Conservation (phyloP, 2,329 filamentous ascomycete species). For the Aspergillus udagawae region DNA sequence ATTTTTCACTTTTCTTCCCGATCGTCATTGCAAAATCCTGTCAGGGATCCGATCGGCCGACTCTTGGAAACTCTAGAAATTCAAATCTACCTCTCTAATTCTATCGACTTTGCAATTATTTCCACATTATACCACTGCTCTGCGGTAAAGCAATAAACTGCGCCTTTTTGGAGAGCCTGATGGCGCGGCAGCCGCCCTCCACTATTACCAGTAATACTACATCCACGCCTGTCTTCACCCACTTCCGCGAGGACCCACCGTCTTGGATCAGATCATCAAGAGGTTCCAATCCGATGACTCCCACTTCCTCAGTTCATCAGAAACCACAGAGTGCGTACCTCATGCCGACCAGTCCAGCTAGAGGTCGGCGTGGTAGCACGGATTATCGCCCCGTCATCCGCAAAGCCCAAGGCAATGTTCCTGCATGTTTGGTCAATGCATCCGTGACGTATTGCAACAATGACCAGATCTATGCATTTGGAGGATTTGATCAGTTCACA, state of each 20-base stretch:
- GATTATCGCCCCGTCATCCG: slow-evolving; percentile 85
- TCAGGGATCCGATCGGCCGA: background rate
- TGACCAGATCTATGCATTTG: slow-evolving; percentile 96
- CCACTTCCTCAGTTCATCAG: slow-evolving; percentile 36
- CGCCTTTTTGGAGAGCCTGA: slow-evolving; percentile 11
- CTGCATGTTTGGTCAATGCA: slow-evolving; percentile 93
- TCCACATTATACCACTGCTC: background rate
- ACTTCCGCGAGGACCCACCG: slow-evolving; percentile 34
- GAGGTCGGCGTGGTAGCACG: slow-evolving; percentile 55
- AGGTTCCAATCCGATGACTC: slow-evolving; percentile 25
- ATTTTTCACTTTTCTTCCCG: slow-evolving; percentile 9
- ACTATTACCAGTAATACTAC: slow-evolving; percentile 19
- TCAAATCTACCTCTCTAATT: background rate
- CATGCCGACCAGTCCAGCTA: slow-evolving; percentile 80
- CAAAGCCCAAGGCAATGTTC: slow-evolving; percentile 72
- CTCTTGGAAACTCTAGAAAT: background rate
- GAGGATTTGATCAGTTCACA: slow-evolving; percentile 97
- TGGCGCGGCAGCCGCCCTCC: slow-evolving; percentile 28
- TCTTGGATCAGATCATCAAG: slow-evolving; percentile 28
- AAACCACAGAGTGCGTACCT: slow-evolving; percentile 72
- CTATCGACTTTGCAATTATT: background rate
- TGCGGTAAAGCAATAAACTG: background rate
- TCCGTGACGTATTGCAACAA: slow-evolving; percentile 98
- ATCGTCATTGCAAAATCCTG: background rate
- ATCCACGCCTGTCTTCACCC: slow-evolving; percentile 14